phyloP scores from a whole-genome alignment of 2,329 filamentous ascomycete species.

The Trichophyton simii region DNA sequence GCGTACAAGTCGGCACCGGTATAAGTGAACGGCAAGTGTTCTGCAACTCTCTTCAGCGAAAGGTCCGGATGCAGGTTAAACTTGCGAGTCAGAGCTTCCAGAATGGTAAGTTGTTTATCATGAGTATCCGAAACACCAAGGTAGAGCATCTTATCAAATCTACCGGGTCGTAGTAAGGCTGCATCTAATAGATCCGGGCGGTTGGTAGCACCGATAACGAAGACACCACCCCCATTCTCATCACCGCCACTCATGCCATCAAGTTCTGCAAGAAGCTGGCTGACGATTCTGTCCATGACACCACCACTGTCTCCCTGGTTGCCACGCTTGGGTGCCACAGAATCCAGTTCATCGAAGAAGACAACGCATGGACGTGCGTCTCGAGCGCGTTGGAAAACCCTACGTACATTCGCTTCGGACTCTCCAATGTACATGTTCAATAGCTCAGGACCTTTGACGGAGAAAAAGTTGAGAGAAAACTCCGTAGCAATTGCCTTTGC shows the following conservation, averaged over 20 bases:
- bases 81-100: constrained; percentile 89
- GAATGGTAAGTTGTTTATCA: constrained; percentile 85
- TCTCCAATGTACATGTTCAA: constrained; percentile 99
- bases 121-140: constrained; percentile 93
- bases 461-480: constrained; percentile 99
- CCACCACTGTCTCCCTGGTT: constrained; percentile 92
- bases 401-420: constrained; percentile 98
- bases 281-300: constrained; percentile 98
- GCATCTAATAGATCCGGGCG: constrained; percentile 97
- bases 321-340: constrained; percentile 97
- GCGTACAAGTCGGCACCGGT: constrained; percentile 97
- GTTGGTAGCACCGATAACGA: constrained; percentile 98
- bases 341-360: constrained; percentile 97
- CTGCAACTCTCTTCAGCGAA: constrained; percentile 61
- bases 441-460: constrained; percentile 94
- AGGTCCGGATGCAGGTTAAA: constrained; percentile 73
- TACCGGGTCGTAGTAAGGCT: constrained; percentile 91
- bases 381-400: constrained; percentile 99
- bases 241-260: constrained; percentile 96
- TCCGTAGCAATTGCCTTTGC: constrained; percentile 99
- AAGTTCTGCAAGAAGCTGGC: constrained; percentile 93
- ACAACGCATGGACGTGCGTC: constrained; percentile 96
- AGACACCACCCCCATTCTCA: constrained; percentile 97
- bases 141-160: constrained; percentile 97
- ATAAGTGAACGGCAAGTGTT: constrained; percentile 80